Percentiles rank a stretch among this genome's conserved stretches.
These are phyloP conservation scores for Rhodocollybia butyracea DNA, from an alignment of 768 basidiomycete genomes.

Conservation along the genomic window DNA sequence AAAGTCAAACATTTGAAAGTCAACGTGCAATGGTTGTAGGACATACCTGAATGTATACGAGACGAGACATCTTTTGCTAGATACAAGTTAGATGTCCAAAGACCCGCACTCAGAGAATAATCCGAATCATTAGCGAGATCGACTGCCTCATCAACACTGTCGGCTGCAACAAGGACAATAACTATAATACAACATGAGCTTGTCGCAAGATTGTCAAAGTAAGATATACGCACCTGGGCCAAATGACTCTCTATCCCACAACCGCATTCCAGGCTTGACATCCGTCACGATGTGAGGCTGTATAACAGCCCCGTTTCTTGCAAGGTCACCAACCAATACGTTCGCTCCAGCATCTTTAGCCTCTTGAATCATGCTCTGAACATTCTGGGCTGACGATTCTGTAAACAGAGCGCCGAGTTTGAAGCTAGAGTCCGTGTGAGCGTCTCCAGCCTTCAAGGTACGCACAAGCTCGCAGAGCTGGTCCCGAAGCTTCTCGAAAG, in stretches of 20 bases:
- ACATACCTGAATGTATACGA: constrained; percentile 44
- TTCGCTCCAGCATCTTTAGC: constrained; percentile 43
- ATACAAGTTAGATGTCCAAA: constrained; percentile 50
- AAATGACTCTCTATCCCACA: constrained; percentile 62
- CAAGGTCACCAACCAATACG: constrained; percentile 41
- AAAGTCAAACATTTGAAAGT: neutral
- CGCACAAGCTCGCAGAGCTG: constrained; percentile 29
- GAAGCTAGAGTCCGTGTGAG: constrained; percentile 19
- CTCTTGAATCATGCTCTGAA: constrained; percentile 41
- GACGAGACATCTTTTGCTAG: constrained; percentile 42
- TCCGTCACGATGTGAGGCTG: constrained; percentile 48
- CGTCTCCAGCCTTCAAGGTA: constrained; percentile 37
- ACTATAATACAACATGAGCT: constrained; percentile 24
- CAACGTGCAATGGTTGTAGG: neutral
- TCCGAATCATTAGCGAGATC: constrained; percentile 52
- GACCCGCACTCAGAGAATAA: constrained; percentile 46
- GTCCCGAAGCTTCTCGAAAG: constrained; percentile 32
- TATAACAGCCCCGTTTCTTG: constrained; percentile 36
- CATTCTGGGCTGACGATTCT: constrained; percentile 41
- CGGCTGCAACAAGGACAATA: constrained; percentile 39
- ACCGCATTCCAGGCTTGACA: constrained; percentile 45
- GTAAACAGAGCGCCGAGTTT: constrained; percentile 40
- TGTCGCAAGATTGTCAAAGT: neutral
- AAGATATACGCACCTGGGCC: constrained; percentile 43
- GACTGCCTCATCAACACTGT: constrained; percentile 51